Percentiles rank a stretch among this genome's conserved stretches.
phyloP scores from a whole-genome alignment of 1,139 yeast genomes.

The Kurtzmaniella quercitrusa region DNA sequence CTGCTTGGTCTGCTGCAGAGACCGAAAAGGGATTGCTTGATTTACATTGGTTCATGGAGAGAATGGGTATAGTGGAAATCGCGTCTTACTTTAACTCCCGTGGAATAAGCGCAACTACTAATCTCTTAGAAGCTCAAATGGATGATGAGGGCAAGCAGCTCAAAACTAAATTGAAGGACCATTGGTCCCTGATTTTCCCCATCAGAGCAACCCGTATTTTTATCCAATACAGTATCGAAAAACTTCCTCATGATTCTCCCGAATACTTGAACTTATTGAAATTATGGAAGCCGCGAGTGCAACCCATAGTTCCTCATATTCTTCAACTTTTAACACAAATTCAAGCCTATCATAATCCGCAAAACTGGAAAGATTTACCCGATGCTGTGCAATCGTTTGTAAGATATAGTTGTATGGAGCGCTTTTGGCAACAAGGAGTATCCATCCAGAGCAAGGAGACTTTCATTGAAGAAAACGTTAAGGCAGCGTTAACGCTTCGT shows the following conservation, averaged over 20 bases:
- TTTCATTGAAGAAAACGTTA: constrained; percentile 89
- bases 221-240: constrained; percentile 92
- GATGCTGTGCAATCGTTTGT: constrained; percentile 89
- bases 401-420: constrained; percentile 78
- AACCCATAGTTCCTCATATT: constrained; percentile 88
- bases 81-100: constrained; percentile 85
- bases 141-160: constrained; percentile 84
- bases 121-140: constrained; percentile 74
- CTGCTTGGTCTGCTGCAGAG: constrained; percentile 89
- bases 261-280: constrained; percentile 70
- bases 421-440: constrained; percentile 98
- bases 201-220: constrained; percentile 93
- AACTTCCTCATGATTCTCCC: constrained; percentile 70
- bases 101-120: constrained; percentile 73
- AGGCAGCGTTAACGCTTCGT: constrained; percentile 86
- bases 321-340: constrained; percentile 83
- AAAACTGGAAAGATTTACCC: constrained; percentile 84
- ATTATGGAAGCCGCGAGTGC: constrained; percentile 91
- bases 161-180: constrained; percentile 75
- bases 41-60: constrained; percentile 96
- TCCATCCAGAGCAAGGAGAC: constrained; percentile 92
- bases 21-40: constrained; percentile 88
- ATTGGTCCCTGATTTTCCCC: constrained; percentile 93
- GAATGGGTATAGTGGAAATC: constrained; percentile 89
- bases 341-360: constrained; percentile 92